Conservation (phyloP, 1,284 basidiomycete genomes). For the Gomphus bonarii region DNA sequence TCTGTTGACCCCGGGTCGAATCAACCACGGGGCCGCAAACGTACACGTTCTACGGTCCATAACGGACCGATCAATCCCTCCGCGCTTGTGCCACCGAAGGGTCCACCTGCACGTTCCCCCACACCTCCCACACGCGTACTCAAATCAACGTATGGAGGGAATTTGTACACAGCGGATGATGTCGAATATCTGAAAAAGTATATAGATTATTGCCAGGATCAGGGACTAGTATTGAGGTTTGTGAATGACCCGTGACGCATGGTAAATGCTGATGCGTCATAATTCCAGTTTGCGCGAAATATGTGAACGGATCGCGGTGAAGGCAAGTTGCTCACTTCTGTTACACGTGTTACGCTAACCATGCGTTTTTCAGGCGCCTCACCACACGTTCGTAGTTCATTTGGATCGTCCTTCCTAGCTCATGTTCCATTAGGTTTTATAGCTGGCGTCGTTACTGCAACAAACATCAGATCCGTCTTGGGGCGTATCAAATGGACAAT, state of each 20-base stretch:
- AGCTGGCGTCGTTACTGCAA: slow-evolving; percentile 82
- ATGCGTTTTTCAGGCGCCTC: slow-evolving; percentile 46
- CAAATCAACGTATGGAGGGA: slow-evolving; percentile 77
- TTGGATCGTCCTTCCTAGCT: slow-evolving; percentile 3
- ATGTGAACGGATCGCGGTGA: slow-evolving; percentile 71
- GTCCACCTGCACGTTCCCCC: slow-evolving; percentile 60
- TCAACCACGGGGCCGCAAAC: slow-evolving; percentile 31
- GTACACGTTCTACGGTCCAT: slow-evolving; percentile 26
- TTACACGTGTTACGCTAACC: neutral
- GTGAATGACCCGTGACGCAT: slow-evolving; percentile 7
- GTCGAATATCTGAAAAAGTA: slow-evolving; percentile 71
- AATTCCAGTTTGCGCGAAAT: slow-evolving; percentile 58
- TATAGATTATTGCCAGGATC: slow-evolving; percentile 77
- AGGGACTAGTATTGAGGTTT: slow-evolving; percentile 67
- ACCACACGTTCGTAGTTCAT: slow-evolving; percentile 54
- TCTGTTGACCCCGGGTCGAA: slow-evolving; percentile 28
- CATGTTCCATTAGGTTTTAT: slow-evolving; percentile 48
- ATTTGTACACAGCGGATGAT: slow-evolving; percentile 72
- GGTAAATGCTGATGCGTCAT: neutral
- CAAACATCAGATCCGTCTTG: slow-evolving; percentile 75
- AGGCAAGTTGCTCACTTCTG: slow-evolving; percentile 31
- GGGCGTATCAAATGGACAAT: slow-evolving; percentile 66
- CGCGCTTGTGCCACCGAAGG: slow-evolving; percentile 11
- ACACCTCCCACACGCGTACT: slow-evolving; percentile 72
- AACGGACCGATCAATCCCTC: slow-evolving; percentile 10